Percentiles rank a stretch among this genome's conserved stretches.
phyloP scores from a whole-genome alignment of 768 basidiomycete species.

The Exsudoporus frostii region DNA sequence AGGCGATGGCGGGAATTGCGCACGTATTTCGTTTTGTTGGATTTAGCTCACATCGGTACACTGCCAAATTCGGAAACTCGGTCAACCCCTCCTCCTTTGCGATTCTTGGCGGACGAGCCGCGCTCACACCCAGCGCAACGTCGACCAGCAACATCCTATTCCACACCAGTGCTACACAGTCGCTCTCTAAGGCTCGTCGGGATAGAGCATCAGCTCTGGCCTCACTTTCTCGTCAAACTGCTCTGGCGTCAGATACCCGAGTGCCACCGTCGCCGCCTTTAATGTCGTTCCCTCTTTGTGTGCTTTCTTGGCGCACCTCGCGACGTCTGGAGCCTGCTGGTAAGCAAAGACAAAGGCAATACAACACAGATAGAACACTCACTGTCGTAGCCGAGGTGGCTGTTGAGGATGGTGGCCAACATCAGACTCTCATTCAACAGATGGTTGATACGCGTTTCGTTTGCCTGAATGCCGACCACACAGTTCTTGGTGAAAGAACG shows the following conservation, averaged over 20 bases:
- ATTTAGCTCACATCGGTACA: constrained; percentile 35
- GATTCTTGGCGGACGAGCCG: constrained; percentile 28
- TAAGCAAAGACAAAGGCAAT: constrained; percentile 8
- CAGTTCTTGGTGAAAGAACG: constrained; percentile 97
- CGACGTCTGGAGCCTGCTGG: constrained; percentile 65
- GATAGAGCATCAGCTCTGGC: constrained; percentile 86
- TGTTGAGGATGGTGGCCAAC: constrained; percentile 97
- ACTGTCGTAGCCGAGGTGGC: constrained; percentile 96
- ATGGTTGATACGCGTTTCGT: constrained; percentile 87
- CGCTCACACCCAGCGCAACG: not conserved
- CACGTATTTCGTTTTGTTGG: constrained; percentile 35
- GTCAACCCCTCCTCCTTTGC: constrained; percentile 13
- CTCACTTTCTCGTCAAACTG: constrained; percentile 95
- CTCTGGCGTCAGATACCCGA: constrained; percentile 82
- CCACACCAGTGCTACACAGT: not conserved
- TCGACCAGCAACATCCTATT: not conserved
- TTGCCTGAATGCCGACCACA: constrained; percentile 93
- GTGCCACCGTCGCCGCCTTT: constrained; percentile 88
- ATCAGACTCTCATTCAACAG: constrained; percentile 94
- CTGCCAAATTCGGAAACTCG: constrained; percentile 30
- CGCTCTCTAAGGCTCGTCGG: constrained; percentile 44
- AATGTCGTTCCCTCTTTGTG: constrained; percentile 96
- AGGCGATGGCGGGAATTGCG: constrained; percentile 33
- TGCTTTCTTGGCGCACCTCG: constrained; percentile 99
- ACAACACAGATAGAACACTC: constrained; percentile 35